A percentile compares a stretch with the other conserved stretches of the same genome.
These are phyloP conservation scores for Termitomyces heimii DNA, from an alignment of 768 basidiomycete genomes.

Conservation along the genomic window DNA sequence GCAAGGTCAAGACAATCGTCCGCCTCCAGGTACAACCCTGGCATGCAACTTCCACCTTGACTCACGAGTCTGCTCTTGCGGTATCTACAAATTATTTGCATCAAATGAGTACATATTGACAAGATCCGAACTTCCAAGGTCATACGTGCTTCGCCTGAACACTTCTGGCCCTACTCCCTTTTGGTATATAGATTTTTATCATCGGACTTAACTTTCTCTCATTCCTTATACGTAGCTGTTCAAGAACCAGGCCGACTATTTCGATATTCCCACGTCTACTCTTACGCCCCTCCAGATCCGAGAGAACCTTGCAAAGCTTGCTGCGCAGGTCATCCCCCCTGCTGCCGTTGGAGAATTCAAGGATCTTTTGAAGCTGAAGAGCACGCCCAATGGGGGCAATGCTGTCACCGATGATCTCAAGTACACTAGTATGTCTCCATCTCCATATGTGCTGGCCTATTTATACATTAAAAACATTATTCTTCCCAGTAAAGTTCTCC, in stretches of 20 bases:
- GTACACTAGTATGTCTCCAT: conserved; percentile 56
- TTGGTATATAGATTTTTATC: conserved; percentile 39
- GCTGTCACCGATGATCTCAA: conserved; percentile 83
- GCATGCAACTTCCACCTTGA: conserved; percentile 71
- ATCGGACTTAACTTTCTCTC: neutral
- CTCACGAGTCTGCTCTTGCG: conserved; percentile 80
- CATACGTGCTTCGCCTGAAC: conserved; percentile 61
- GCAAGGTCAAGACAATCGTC: conserved; percentile 70
- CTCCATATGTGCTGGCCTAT: neutral
- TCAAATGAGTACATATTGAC: neutral
- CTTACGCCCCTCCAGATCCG: conserved; percentile 70
- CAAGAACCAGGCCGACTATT: conserved; percentile 71
- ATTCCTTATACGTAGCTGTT: conserved; percentile 56
- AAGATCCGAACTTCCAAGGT: conserved; percentile 34
- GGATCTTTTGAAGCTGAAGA: conserved; percentile 57
- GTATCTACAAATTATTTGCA: conserved; percentile 28
- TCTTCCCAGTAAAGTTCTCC: conserved; percentile 71
- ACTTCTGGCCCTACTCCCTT: conserved; percentile 76
- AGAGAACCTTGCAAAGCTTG: conserved; percentile 62
- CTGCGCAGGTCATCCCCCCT: conserved; percentile 44
- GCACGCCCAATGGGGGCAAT: conserved; percentile 72
- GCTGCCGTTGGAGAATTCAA: conserved; percentile 47
- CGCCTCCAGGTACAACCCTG: conserved; percentile 74
- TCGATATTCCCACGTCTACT: conserved; percentile 64
- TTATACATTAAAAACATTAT: neutral